Conservation (phyloP, 2,329 filamentous ascomycete species). For the Rhinocladiella similis region DNA sequence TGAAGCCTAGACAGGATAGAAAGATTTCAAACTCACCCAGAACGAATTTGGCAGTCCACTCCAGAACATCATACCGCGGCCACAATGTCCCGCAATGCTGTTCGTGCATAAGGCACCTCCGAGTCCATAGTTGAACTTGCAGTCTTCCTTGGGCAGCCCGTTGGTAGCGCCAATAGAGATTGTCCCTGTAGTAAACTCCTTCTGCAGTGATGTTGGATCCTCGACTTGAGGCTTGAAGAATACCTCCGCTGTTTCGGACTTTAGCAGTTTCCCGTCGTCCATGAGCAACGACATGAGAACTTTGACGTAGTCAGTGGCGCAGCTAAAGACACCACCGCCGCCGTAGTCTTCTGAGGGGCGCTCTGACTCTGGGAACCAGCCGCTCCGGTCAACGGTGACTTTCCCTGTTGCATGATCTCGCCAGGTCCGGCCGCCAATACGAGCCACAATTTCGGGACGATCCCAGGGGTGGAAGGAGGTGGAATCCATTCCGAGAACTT, state of each 20-base stretch:
- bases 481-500: slow-evolving; percentile 42
- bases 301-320: slow-evolving; percentile 32
- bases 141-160: neutral
- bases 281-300: slow-evolving; percentile 32
- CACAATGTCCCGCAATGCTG: slow-evolving; percentile 4
- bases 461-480: slow-evolving; percentile 1
- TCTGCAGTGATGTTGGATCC: neutral
- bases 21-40: slow-evolving; percentile 11
- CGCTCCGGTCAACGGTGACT: slow-evolving; percentile 38
- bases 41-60: slow-evolving; percentile 25
- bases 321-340: slow-evolving; percentile 44
- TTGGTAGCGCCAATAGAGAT: neutral
- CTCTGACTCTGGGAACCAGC: slow-evolving; percentile 36
- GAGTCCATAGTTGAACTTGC: slow-evolving; percentile 6
- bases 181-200: neutral
- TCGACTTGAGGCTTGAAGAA: slow-evolving; percentile 12
- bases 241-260: slow-evolving; percentile 18
- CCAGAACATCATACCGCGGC: slow-evolving; percentile 18
- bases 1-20: neutral
- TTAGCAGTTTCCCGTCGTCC: slow-evolving; percentile 34
- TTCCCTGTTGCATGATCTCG: slow-evolving; percentile 39
- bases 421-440: slow-evolving; percentile 1
- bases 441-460: neutral
- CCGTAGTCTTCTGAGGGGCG: slow-evolving; percentile 41
- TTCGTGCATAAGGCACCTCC: slow-evolving; percentile 4